Evolutionary conservation across 2,329 filamentous ascomycete species (phyloP).

Genomic region (Epichloe elymi): DNA sequence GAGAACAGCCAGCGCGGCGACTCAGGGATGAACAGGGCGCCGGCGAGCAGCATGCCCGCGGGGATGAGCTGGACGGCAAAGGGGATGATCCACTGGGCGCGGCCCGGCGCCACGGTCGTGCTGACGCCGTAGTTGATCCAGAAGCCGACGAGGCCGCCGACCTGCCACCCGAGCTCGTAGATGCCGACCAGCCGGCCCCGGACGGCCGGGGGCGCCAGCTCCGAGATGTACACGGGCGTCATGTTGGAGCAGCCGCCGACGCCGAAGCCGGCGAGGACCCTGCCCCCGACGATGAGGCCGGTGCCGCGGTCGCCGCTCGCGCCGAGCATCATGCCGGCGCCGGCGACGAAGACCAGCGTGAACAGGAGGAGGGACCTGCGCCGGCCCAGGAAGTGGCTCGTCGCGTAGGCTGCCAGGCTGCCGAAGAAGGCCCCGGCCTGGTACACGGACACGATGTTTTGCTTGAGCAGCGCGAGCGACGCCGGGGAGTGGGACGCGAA

Average conservation of each 20-base stretch:
- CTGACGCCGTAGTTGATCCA: slow-evolving; percentile 44
- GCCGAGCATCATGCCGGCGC: slow-evolving; percentile 27
- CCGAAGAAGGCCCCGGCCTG: slow-evolving; percentile 30
- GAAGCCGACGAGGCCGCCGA: slow-evolving; percentile 11
- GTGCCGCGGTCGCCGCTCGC: slow-evolving; percentile 24
- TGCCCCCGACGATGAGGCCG: slow-evolving; percentile 12
- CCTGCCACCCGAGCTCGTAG: slow-evolving; percentile 12
- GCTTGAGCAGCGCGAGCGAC: slow-evolving; percentile 46
- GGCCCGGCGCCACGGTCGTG: slow-evolving; percentile 30
- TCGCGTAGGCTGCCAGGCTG: slow-evolving; percentile 9
- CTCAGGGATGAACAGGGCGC: slow-evolving; percentile 47
- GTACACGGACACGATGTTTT: slow-evolving; percentile 71
- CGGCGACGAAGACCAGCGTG: slow-evolving; percentile 9
- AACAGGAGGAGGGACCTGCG: slow-evolving; percentile 11
- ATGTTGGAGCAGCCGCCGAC: slow-evolving; percentile 14
- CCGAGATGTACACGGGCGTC: slow-evolving; percentile 12
- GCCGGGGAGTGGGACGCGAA: slow-evolving; percentile 36
- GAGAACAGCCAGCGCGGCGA: slow-evolving; percentile 59
- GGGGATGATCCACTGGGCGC: slow-evolving; percentile 50
- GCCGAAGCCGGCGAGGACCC: slow-evolving; percentile 12
- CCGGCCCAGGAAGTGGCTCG: slow-evolving; percentile 10
- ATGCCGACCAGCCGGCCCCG: slow-evolving; percentile 12
- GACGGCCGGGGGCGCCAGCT: slow-evolving; percentile 9
- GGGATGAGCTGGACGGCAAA: slow-evolving; percentile 56
- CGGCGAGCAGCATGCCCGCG: slow-evolving; percentile 46